Evolutionary conservation across 768 basidiomycete species (phyloP).

Genomic region (Saitozyma podzolica): DNA sequence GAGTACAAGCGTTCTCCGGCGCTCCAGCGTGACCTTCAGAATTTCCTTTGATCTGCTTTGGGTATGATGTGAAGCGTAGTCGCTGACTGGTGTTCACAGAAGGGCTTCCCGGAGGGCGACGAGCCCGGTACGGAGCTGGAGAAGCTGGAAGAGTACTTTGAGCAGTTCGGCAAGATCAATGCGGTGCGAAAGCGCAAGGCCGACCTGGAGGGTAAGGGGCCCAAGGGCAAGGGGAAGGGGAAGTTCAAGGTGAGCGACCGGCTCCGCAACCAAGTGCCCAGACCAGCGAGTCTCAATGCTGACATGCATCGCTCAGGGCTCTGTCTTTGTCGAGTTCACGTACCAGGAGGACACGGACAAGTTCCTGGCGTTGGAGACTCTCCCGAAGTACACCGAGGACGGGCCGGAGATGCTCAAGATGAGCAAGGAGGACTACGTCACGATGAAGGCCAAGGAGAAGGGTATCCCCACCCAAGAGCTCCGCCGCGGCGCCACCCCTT

Average conservation of each 20-base stretch:
- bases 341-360: conserved; percentile 67
- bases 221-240: conserved; percentile 57
- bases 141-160: conserved; percentile 76
- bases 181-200: conserved; percentile 83
- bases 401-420: conserved; percentile 75
- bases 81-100: conserved; percentile 56
- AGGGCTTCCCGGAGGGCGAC: conserved; percentile 75
- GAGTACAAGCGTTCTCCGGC: conserved; percentile 45
- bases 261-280: not conserved
- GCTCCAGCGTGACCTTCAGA: not conserved
- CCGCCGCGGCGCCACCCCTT: conserved; percentile 9
- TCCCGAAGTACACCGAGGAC: conserved; percentile 67
- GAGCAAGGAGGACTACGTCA: conserved; percentile 87
- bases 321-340: conserved; percentile 88
- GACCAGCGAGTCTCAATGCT: conserved; percentile 6
- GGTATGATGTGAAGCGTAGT: no score
- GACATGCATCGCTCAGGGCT: conserved; percentile 60
- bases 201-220: conserved; percentile 58
- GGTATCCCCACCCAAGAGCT: conserved; percentile 59
- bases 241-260: conserved; percentile 69
- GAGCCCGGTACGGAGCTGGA: conserved; percentile 61
- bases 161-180: conserved; percentile 70
- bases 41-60: no score
- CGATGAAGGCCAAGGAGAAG: conserved; percentile 96
- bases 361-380: conserved; percentile 78